These are phyloP conservation scores for Daedalea quercina DNA, from an alignment of 768 basidiomycete species.

Conservation along the genomic window DNA sequence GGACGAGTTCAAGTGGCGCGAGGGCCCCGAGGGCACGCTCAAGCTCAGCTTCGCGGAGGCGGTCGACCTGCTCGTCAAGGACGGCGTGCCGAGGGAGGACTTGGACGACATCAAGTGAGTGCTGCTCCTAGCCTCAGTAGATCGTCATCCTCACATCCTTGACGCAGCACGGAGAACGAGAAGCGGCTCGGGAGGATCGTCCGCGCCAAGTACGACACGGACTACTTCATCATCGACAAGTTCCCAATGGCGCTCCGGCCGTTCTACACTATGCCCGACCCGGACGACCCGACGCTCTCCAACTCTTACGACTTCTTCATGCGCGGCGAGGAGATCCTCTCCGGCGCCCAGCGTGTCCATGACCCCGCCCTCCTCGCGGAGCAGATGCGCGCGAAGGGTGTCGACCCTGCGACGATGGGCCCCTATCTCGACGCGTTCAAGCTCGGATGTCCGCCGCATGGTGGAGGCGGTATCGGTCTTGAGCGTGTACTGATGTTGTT, in stretches of 20 bases:
- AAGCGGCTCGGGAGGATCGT: conserved; percentile 87
- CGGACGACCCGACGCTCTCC: conserved; percentile 84
- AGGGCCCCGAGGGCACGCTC: conserved; percentile 84
- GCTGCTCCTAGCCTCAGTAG: neutral
- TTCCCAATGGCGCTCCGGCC: conserved; percentile 94
- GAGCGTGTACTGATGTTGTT: conserved; percentile 97
- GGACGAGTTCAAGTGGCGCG: conserved; percentile 93
- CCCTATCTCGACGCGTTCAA: conserved; percentile 92
- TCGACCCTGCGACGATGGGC: conserved; percentile 90
- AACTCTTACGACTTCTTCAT: conserved; percentile 99
- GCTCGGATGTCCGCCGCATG: conserved; percentile 93
- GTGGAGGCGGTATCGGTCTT: conserved; percentile 92
- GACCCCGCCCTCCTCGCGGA: conserved; percentile 75
- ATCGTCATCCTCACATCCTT: neutral
- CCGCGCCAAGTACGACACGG: conserved; percentile 90
- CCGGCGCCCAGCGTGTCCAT: conserved; percentile 97
- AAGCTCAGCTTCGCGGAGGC: conserved; percentile 84
- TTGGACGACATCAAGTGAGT: conserved; percentile 88
- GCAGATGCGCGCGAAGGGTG: conserved; percentile 81
- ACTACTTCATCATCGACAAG: conserved; percentile 99
- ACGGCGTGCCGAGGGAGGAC: conserved; percentile 70
- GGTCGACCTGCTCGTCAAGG: conserved; percentile 77
- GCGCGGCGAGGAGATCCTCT: conserved; percentile 98
- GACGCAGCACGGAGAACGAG: conserved; percentile 84
- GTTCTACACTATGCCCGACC: conserved; percentile 99